phyloP scores from a whole-genome alignment of 768 basidiomycete genomes.

The Bullera alba region DNA sequence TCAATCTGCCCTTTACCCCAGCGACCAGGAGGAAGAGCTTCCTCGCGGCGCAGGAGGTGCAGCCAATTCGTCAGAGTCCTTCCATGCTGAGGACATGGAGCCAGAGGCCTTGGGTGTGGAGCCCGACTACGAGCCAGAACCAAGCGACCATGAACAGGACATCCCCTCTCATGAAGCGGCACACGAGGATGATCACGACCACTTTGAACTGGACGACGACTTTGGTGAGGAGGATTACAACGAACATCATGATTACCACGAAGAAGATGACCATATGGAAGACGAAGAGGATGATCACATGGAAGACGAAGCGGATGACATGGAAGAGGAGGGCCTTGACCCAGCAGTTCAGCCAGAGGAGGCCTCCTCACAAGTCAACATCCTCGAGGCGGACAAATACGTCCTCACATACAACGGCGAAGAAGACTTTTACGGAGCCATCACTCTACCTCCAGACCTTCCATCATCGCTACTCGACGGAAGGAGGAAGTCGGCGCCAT shows the following conservation, averaged over 20 bases:
- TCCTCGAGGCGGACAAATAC: too few species aligned
- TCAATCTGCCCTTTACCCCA: constrained; percentile 15
- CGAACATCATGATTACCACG: constrained; percentile 2
- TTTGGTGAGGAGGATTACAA: not conserved
- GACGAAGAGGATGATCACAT: constrained; percentile 2
- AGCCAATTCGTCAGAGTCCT: not conserved
- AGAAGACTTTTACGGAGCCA: too few species aligned
- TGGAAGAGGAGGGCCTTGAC: too few species aligned
- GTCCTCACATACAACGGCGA: too few species aligned
- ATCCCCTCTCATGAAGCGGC: not conserved
- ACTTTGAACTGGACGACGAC: not conserved
- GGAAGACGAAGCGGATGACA: not conserved
- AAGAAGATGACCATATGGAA: not conserved
- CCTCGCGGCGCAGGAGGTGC: not conserved
- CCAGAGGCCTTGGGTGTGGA: not conserved
- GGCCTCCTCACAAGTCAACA: too few species aligned
- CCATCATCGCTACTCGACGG: too few species aligned
- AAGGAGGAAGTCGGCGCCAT: too few species aligned
- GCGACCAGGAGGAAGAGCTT: constrained; percentile 12
- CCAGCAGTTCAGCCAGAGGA: too few species aligned
- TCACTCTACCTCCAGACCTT: too few species aligned
- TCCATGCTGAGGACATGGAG: not conserved
- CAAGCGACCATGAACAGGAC: not conserved
- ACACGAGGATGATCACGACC: not conserved
- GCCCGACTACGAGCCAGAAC: not conserved